Base-by-base conservation (phyloP, 805 yeast species). In the Torulaspora microellipsoides region DNA sequence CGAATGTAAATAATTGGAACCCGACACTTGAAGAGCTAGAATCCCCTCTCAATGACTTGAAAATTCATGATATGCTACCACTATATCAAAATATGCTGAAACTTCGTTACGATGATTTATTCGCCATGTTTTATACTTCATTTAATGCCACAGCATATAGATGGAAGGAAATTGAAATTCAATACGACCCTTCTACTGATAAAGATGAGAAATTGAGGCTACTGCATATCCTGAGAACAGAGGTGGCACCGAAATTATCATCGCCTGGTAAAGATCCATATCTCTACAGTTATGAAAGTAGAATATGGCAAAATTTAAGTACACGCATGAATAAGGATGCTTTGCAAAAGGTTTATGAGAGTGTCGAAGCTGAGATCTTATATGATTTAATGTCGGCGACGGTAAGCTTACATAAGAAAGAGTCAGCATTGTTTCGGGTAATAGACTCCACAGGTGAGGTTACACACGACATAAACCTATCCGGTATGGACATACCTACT, bases 261-360 rank as follows among this genome's bases (percentile, higher is more conserved):
- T 49, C 60, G 2, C 57, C 61, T 1, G 47, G 40, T n/a, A 62
- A 61, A 34, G 67, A 63, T 45, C 64, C 67, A 3, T 40, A 42
- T 9, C 15, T 59, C 23, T 53, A 43, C 31, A 37, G 39, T 4
- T 47, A 53, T 36, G 63, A 62, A 38, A 42, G 38, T 11, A 45
- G 43, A 7, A 20, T 48, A 20, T 60, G 63, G 63, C 42, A 51
- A 3, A 35, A 33, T 10, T 28, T 51, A 11, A 34, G 40, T 14
- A 31, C 34, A 12, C 34, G 17, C 9, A 20, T 46, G 14, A 45
- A 44, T 27, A 36, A 42, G n/a, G 11, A 17, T 28, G 42, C 20
- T 15, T 14, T 36, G 10, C 31, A 23, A 12, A 35, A 27, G 4
- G 23, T 46, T 33, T 33, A 39, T 12, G 28, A 38, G 11, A 34